Base-by-base conservation (phyloP, 805 yeast genomes). In the Teunomyces gatunensis region DNA sequence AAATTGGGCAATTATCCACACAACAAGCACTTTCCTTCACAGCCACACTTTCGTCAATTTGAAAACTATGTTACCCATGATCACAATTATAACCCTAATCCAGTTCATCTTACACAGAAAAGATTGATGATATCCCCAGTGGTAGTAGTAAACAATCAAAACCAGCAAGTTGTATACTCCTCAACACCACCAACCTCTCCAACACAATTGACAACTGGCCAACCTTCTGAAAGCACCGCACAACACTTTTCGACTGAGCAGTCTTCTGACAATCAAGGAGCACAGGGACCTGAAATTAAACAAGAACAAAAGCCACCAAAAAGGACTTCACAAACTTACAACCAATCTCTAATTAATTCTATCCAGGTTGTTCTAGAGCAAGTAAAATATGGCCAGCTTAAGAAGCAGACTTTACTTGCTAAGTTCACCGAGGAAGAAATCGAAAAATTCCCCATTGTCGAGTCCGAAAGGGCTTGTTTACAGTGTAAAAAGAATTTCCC, bases 401-500 rank as follows among this genome's bases (percentile, higher is more conserved):
- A 11, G 9, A 37, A 21, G 2, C 29, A 21, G 17, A 7, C 10
- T 10, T 23, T 37, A 10, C 28, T 44, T 34, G 39, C 30, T 12
- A 33, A 37, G 23, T 47, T 47, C n/a, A 25, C 35, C 9, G 15
- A 25, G 18, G 18, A 34, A 5, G 43, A 45, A 18, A 39, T 52
- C 15, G 12, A 18, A 5, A n/a, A 39, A 5, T 28, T 52, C 7
- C 28, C 36, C 5, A 13, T 47, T 10, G 29, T 37, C 13, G 49
- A 47, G 12, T 18, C 42, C 4, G 55, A 52, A 13, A 42, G 28
- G 43, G 18, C 47, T 3, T 52, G 55, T 27, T 35, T 29, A 30
- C 78, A 71, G 48, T 73, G 78, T 48, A 50, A 57, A n/a, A 48
- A 44, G 4, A 53, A 56, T 23, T 73, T 69, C 48, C 42, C 53